Evolutionary conservation across 75 land plant species (phyloP), one percentile per base, ranked within the genome.

Genomic region (Azolla pinnata): DNA sequence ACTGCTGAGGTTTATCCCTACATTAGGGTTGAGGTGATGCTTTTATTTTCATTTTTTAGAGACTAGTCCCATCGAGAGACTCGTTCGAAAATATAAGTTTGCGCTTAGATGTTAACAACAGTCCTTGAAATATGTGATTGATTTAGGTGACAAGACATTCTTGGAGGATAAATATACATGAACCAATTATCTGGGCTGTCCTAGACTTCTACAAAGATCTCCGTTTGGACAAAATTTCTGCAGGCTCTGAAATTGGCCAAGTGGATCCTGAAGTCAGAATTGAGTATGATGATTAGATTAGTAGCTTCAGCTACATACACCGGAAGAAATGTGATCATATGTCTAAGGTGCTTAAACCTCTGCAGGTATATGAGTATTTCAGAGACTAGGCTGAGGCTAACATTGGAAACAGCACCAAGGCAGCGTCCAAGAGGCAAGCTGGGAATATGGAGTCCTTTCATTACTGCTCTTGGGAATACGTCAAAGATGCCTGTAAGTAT

Each of bases 381-480:
- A 24, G 97, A 89, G 72, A 62, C 86, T 28, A 79, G 76, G 35
- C 57, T 95, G 57, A 95, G 81, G 77, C 32, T 83, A 17, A 73
- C 91, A 14, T 44, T 95, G 44, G 87, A 89, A 64, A 71, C 91
- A 38, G 84, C 81, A 65, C 99, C 99, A 56, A 75, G 78, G 57
- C 77, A 81, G 59, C 80, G 99, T 33, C 99, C 91, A n/a, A 79
- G 56, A 67, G 99, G 99, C 24, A 75, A 79, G 42, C 75, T 95
- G 55, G 99, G 99, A 21, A 73, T 89, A 16, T 95, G 99, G 99
- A 82, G 97, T 35, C 99, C 99, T 27, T 59, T 89, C 7, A 63
- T 95, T 3, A 74, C 90, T 26, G 83, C 87, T 52, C 30, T 89
- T 51, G 99, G 99, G 33, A 89, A 95, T 77, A 88, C 90, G 26